Evolutionary conservation across 495 filamentous ascomycete genomes (phyloP).

Genomic region (Hypoxylon perforatum): DNA sequence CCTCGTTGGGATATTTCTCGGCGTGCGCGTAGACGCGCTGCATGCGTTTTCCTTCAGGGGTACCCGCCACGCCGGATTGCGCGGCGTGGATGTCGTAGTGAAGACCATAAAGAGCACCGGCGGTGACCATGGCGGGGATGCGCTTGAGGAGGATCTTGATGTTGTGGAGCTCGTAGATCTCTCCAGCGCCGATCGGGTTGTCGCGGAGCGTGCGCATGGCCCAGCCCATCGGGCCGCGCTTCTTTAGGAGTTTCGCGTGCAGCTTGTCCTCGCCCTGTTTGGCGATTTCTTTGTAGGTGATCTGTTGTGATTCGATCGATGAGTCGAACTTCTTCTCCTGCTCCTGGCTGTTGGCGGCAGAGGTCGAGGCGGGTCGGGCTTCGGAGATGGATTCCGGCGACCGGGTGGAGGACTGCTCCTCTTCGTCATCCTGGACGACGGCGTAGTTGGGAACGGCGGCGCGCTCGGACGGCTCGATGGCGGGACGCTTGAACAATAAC

Average conservation of each 20-base stretch:
- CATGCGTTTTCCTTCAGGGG: conserved; percentile 75
- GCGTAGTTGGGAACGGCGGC: conserved; percentile 54
- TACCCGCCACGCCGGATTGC: conserved; percentile 70
- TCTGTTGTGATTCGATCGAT: conserved; percentile 53
- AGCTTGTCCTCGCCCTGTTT: conserved; percentile 61
- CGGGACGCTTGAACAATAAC: conserved; percentile 60
- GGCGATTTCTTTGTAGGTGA: conserved; percentile 67
- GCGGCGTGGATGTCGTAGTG: conserved; percentile 80
- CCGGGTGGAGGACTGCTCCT: conserved; percentile 25
- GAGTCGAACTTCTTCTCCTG: conserved; percentile 59
- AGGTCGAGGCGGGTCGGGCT: conserved; percentile 12
- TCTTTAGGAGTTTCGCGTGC: conserved; percentile 65
- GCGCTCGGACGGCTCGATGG: conserved; percentile 52
- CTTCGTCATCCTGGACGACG: conserved; percentile 44
- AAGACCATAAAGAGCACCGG: conserved; percentile 70
- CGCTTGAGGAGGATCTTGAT: conserved; percentile 67
- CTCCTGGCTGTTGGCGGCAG: conserved; percentile 14
- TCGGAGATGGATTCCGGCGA: conserved; percentile 31
- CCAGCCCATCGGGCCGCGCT: conserved; percentile 73
- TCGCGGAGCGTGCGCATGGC: conserved; percentile 75
- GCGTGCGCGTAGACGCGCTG: conserved; percentile 67
- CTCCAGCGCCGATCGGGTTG: conserved; percentile 73
- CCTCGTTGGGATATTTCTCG: conserved; percentile 71
- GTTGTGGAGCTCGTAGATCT: conserved; percentile 75
- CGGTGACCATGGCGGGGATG: conserved; percentile 67